Percentiles rank a stretch among this genome's conserved stretches.
phyloP scores from a whole-genome alignment of 257 asterid genomes.

The Verbena officinalis region DNA sequence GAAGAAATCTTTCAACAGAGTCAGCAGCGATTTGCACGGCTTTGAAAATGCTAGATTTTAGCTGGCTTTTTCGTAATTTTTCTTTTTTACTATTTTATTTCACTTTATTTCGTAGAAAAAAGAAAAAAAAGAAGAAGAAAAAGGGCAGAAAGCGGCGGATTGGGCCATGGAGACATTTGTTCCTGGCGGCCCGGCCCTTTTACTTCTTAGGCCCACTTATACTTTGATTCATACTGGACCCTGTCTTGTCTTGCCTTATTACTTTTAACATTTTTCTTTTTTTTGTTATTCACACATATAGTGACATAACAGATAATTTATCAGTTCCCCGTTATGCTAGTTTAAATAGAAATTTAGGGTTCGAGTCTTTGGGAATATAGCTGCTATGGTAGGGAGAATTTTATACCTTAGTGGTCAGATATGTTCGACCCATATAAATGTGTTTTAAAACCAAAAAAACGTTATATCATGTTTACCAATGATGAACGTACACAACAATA shows the following conservation, averaged over 20 bases:
- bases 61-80: not conserved
- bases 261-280: too few species aligned
- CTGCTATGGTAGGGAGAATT: too few species aligned
- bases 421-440: too few species aligned
- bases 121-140: not conserved
- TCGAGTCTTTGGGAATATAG: too few species aligned
- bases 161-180: constrained; percentile 18
- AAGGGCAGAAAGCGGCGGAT: not conserved
- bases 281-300: constrained; percentile 3
- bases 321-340: too few species aligned
- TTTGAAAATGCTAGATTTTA: constrained; percentile 90
- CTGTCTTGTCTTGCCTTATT: constrained; percentile 5
- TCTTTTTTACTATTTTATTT: not conserved
- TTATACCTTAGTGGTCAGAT: too few species aligned
- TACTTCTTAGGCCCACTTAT: constrained; percentile 2
- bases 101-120: not conserved
- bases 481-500: too few species aligned
- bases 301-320: constrained; percentile 11
- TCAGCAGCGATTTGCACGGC: constrained; percentile 74
- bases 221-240: constrained; percentile 35
- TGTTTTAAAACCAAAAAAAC: too few species aligned
- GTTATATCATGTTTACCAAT: too few species aligned
- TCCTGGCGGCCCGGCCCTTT: constrained; percentile 22
- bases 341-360: too few species aligned
- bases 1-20: constrained; percentile 54